phyloP scores from a whole-genome alignment of 805 yeast genomes.

The Ogataea angusta region DNA sequence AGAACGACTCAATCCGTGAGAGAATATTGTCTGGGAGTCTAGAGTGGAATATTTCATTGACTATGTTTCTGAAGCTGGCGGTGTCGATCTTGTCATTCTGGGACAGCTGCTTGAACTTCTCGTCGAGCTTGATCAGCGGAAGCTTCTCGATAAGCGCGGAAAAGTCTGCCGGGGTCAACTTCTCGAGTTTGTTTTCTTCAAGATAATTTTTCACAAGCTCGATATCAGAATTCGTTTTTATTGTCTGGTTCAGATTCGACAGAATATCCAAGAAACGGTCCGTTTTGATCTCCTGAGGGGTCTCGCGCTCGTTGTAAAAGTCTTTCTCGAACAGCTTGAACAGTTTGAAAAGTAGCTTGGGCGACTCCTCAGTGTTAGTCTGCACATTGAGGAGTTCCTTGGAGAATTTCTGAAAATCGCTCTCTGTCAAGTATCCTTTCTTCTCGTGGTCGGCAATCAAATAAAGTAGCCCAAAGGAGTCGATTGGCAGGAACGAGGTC shows the following conservation, averaged over 20 bases:
- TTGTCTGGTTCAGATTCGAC: slow-evolving; percentile 18
- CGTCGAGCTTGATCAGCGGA: slow-evolving; percentile 29
- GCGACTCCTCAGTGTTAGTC: slow-evolving; percentile 43
- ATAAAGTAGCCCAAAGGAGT: slow-evolving; percentile 70
- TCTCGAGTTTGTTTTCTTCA: slow-evolving; percentile 10
- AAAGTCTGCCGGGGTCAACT: slow-evolving; percentile 20
- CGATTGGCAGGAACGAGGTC: slow-evolving; percentile 41
- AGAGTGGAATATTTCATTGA: slow-evolving; percentile 27
- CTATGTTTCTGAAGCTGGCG: slow-evolving; percentile 19
- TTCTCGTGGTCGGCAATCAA: slow-evolving; percentile 71
- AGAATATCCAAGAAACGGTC: slow-evolving; percentile 24
- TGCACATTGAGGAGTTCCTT: slow-evolving; percentile 44
- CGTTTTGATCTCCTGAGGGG: slow-evolving; percentile 13
- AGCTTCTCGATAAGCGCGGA: slow-evolving; percentile 23
- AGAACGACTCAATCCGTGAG: slow-evolving; percentile 51
- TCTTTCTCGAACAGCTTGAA: slow-evolving; percentile 45
- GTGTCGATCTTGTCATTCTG: slow-evolving; percentile 17
- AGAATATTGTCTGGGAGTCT: slow-evolving; percentile 47
- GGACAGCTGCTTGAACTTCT: slow-evolving; percentile 17
- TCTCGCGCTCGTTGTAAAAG: slow-evolving; percentile 14
- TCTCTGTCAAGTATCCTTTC: slow-evolving; percentile 51
- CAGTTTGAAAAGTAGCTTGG: slow-evolving; percentile 51
- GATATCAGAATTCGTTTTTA: slow-evolving; percentile 18
- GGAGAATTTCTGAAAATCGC: slow-evolving; percentile 76
- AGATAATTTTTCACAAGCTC: slow-evolving; percentile 16